Conservation (phyloP, 805 yeast genomes). For the Cyberlindnera maritima region DNA sequence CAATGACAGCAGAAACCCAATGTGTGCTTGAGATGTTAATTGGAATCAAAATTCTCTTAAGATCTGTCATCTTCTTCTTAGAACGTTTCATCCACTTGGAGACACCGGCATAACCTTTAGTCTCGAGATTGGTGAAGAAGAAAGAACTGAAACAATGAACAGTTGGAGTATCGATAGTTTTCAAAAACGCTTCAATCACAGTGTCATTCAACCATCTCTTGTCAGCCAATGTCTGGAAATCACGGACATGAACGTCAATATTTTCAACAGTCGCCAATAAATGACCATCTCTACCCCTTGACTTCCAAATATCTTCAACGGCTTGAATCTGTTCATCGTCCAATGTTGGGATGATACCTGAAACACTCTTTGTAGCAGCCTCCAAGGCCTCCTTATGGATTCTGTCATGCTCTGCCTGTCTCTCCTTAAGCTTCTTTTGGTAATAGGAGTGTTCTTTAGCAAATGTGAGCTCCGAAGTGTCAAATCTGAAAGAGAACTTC, state of each 20-base stretch:
- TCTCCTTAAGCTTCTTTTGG: slow-evolving; percentile 42
- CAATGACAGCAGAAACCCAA: slow-evolving; percentile 86
- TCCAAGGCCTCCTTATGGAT: slow-evolving; percentile 36
- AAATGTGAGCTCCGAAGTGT: slow-evolving; percentile 29
- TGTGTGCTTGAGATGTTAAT: slow-evolving; percentile 82
- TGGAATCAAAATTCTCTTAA: slow-evolving; percentile 74
- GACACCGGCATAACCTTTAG: slow-evolving; percentile 78
- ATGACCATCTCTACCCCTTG: slow-evolving; percentile 25
- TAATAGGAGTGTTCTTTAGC: slow-evolving; percentile 40
- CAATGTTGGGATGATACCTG: slow-evolving; percentile 29
- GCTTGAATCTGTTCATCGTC: slow-evolving; percentile 22
- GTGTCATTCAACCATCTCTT: slow-evolving; percentile 88
- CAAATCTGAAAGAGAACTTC: slow-evolving; percentile 23
- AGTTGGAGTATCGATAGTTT: slow-evolving; percentile 31
- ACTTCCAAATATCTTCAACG: slow-evolving; percentile 29
- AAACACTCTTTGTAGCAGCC: slow-evolving; percentile 21
- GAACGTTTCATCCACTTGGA: slow-evolving; percentile 81
- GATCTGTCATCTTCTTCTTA: slow-evolving; percentile 58
- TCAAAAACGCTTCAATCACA: slow-evolving; percentile 78
- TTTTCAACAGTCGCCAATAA: slow-evolving; percentile 31
- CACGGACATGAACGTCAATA: slow-evolving; percentile 64
- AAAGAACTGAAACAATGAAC: slow-evolving; percentile 83
- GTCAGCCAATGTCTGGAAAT: slow-evolving; percentile 67
- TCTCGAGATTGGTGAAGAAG: slow-evolving; percentile 70
- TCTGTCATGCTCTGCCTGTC: slow-evolving; percentile 35